Evolutionary conservation across 495 filamentous ascomycete genomes (phyloP).

Genomic region (Penicilliopsis zonata): DNA sequence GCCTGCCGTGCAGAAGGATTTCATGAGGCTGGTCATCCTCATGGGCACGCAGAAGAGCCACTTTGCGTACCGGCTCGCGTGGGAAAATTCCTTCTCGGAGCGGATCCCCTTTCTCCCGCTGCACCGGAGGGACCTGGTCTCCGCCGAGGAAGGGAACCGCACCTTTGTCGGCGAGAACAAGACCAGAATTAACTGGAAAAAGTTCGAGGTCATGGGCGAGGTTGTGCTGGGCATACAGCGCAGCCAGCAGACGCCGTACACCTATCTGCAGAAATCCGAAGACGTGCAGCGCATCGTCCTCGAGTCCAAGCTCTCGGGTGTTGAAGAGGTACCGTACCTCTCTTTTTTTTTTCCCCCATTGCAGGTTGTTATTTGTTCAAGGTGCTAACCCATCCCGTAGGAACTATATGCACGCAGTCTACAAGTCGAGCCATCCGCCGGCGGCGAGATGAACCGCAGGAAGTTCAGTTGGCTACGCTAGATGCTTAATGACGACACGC

Average conservation of each 20-base stretch:
- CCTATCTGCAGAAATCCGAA: conserved; percentile 53
- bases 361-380: neutral
- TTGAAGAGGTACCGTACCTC: conserved; percentile 33
- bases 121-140: conserved; percentile 76
- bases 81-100: conserved; percentile 85
- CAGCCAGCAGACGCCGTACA: conserved; percentile 78
- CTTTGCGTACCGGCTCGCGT: conserved; percentile 88
- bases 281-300: conserved; percentile 58
- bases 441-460: conserved; percentile 24
- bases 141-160: conserved; percentile 81
- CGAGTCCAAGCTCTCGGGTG: conserved; percentile 44
- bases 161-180: conserved; percentile 69
- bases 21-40: conserved; percentile 77
- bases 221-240: conserved; percentile 80
- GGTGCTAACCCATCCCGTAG: conserved; percentile 9
- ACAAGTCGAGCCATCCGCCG: conserved; percentile 31
- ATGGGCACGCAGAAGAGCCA: conserved; percentile 88
- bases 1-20: conserved; percentile 57
- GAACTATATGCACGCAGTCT: conserved; percentile 34
- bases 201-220: conserved; percentile 93
- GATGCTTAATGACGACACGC: no score
- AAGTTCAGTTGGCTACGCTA: conserved; percentile 38
- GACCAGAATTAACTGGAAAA: conserved; percentile 90
- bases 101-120: conserved; percentile 93
- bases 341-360: neutral